A percentile compares a stretch with the other conserved stretches of the same genome.
Conservation (phyloP, 2,329 filamentous ascomycete genomes). For the Ramularia endophylla region DNA sequence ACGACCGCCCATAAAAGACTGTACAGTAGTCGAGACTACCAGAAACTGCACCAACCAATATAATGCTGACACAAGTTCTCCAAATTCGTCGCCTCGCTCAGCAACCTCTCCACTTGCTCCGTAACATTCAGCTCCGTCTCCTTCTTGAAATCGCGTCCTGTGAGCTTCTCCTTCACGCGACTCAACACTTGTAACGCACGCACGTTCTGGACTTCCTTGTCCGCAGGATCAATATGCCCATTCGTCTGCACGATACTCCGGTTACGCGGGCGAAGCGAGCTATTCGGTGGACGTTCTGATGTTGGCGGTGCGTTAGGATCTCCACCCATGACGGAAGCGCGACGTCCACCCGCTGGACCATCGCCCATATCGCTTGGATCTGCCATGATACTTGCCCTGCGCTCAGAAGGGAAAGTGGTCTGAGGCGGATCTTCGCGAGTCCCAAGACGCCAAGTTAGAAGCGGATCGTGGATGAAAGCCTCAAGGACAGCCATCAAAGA, state of each 20-base stretch:
- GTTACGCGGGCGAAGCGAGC: constrained; percentile 27
- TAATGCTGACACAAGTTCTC: constrained; percentile 99
- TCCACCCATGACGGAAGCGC: constrained; percentile 28
- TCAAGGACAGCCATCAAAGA: constrained; percentile 97
- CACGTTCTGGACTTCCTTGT: constrained; percentile 81
- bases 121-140: constrained; percentile 78
- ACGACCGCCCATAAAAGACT: too few species aligned
- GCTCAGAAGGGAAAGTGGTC: constrained; percentile 55
- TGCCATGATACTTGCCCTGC: constrained; percentile 54
- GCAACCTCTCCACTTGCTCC: constrained; percentile 87
- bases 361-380: constrained; percentile 28
- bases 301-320: constrained; percentile 19
- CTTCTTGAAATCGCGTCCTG: constrained; percentile 84
- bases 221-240: constrained; percentile 31
- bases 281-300: constrained; percentile 18
- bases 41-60: constrained; percentile 98
- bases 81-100: constrained; percentile 90
- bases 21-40: too few species aligned
- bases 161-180: constrained; percentile 91
- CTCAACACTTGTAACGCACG: constrained; percentile 85
- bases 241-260: constrained; percentile 29
- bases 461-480: constrained; percentile 98
- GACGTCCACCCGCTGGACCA: constrained; percentile 21
- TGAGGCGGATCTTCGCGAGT: constrained; percentile 56
- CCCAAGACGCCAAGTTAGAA: constrained; percentile 89